A percentile compares a stretch with the other conserved stretches of the same genome.
These are phyloP conservation scores for Moelleriella libera DNA, from an alignment of 2,329 filamentous ascomycete genomes.

Conservation along the genomic window DNA sequence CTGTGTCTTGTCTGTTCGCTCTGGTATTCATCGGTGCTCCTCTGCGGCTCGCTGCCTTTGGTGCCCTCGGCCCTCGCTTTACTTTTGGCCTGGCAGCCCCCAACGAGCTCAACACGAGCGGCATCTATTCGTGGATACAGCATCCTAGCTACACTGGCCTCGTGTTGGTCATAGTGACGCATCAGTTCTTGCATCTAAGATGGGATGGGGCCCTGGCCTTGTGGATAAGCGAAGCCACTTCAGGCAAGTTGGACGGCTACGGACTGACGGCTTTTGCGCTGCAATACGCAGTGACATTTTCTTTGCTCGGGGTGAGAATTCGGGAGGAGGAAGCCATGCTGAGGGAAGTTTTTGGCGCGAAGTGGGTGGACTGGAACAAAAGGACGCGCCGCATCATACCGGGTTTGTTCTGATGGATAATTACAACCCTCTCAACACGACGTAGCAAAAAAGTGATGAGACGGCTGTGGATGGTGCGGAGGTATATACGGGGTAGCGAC, in stretches of 20 bases:
- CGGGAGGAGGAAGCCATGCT: slow-evolving; percentile 37
- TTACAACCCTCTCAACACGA: too few species aligned
- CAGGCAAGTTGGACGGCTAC: slow-evolving; percentile 2
- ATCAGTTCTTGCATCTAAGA: slow-evolving; percentile 18
- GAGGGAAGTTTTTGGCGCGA: slow-evolving; percentile 25
- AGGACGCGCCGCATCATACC: slow-evolving; percentile 35
- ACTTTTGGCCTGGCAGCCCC: slow-evolving; percentile 36
- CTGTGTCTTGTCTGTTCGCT: slow-evolving; percentile 14
- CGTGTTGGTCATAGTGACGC: slow-evolving; percentile 17
- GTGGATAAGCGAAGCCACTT: slow-evolving; percentile 16
- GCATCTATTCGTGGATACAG: slow-evolving; percentile 33
- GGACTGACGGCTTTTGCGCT: not conserved
- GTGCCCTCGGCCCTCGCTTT: slow-evolving; percentile 33
- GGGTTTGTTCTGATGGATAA: not conserved
- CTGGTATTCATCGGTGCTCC: slow-evolving; percentile 14
- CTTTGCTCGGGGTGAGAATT: slow-evolving; percentile 16
- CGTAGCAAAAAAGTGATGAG: too few species aligned
- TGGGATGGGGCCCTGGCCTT: slow-evolving; percentile 24
- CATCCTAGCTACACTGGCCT: slow-evolving; percentile 37
- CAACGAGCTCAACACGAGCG: slow-evolving; percentile 27
- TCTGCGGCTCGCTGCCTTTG: slow-evolving; percentile 23
- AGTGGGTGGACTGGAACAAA: slow-evolving; percentile 34
- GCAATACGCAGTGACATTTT: not conserved
- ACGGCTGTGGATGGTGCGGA: too few species aligned
- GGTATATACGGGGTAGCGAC: too few species aligned